Evolutionary conservation across 208 protist species (phyloP).

Genomic region (Leishmania gerbilli): DNA sequence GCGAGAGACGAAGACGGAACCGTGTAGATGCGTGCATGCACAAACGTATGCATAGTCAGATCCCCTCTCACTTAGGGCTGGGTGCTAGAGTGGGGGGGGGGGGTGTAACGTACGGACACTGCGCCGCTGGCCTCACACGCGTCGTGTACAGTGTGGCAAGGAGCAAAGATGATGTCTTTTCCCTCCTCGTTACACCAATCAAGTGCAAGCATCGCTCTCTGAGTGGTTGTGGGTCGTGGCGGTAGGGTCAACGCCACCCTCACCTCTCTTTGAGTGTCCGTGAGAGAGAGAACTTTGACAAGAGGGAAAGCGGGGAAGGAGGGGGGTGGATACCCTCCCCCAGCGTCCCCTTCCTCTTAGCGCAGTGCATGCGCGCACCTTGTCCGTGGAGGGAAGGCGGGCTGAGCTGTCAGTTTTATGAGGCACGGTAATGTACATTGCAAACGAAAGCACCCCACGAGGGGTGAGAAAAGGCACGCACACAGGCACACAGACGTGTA

Average conservation of each 20-base stretch:
- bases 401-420: not conserved
- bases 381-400: not conserved
- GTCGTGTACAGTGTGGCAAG: not conserved
- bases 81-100: not conserved
- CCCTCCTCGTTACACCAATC: not conserved
- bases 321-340: not conserved
- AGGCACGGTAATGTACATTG: not conserved
- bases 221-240: not conserved
- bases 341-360: not conserved
- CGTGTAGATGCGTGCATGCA: not conserved
- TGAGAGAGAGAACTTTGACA: not conserved
- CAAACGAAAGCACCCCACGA: not conserved
- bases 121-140: not conserved
- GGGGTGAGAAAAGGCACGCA: not conserved
- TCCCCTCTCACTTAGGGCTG: too few relatives aligned
- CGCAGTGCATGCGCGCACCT: not conserved
- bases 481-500: not conserved
- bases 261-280: not conserved
- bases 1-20: not conserved
- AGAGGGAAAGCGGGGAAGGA: not conserved
- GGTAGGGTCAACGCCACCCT: not conserved
- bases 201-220: not conserved
- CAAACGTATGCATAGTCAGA: not conserved
- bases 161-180: not conserved
- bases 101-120: not conserved